Evolutionary conservation across 2,329 filamentous ascomycete species (phyloP).

Genomic region (Arthrobotrys musiformis): DNA sequence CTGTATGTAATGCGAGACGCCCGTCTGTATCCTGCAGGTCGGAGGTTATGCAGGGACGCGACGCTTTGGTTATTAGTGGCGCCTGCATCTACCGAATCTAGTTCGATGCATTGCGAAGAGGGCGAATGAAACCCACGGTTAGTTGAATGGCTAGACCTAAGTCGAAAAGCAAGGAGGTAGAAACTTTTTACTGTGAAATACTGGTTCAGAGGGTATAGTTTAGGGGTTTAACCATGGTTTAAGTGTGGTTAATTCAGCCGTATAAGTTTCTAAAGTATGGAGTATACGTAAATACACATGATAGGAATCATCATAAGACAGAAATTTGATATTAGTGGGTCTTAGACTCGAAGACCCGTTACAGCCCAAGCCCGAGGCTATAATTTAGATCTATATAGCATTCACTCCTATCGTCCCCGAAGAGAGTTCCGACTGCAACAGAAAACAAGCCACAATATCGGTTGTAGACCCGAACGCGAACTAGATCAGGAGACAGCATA

Average conservation of each 20-base stretch:
- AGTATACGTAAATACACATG: too few species aligned
- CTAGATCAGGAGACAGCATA: background rate
- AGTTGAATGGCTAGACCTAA: background rate
- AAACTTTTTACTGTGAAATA: background rate
- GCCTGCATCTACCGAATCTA: constrained; percentile 15
- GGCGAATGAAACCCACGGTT: background rate
- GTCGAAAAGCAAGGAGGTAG: background rate
- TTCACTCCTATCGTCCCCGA: background rate
- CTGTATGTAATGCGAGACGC: constrained; percentile 18
- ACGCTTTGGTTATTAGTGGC: constrained; percentile 14
- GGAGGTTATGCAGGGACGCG: constrained; percentile 22
- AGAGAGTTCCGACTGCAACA: background rate
- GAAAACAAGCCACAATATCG: background rate
- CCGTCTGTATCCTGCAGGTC: constrained; percentile 16
- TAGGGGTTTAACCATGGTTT: background rate
- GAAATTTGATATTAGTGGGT: background rate
- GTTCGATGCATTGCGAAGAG: background rate
- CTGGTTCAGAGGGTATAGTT: background rate
- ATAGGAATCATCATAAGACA: background rate
- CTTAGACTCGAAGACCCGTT: background rate
- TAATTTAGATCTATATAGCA: background rate
- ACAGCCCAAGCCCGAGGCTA: background rate
- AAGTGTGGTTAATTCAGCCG: background rate
- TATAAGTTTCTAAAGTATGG: background rate
- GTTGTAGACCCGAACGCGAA: background rate